These are phyloP conservation scores for Salmacisia buchloeana DNA, from an alignment of 1,284 basidiomycete species.

Conservation along the genomic window DNA sequence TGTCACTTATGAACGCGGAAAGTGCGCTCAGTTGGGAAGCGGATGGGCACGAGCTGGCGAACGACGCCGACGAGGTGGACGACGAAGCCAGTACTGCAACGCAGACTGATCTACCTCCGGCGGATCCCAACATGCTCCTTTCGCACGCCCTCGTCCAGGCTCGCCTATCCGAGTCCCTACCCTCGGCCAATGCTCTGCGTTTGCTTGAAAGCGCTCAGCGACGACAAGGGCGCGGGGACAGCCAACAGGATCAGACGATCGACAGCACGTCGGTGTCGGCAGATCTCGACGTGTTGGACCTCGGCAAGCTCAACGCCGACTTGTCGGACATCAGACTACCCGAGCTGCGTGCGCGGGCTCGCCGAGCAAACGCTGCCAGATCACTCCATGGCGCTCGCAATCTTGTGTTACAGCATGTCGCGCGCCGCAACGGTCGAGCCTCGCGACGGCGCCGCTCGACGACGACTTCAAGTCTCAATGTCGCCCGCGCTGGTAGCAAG, in stretches of 20 bases:
- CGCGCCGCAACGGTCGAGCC: no score
- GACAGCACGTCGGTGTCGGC: background rate
- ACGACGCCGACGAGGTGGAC: slow-evolving; percentile 9
- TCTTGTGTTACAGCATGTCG: no score
- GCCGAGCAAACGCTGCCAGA: no score
- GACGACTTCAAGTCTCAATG: no score
- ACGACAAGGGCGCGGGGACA: slow-evolving; percentile 15
- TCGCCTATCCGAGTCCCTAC: slow-evolving; percentile 32
- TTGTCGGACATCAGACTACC: slow-evolving; percentile 6
- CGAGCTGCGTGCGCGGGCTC: no score
- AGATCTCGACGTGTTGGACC: slow-evolving; percentile 15
- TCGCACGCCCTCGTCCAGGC: slow-evolving; percentile 45
- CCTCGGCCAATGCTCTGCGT: slow-evolving; percentile 35
- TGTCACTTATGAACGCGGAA: background rate
- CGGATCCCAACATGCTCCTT: slow-evolving; percentile 36
- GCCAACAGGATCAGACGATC: slow-evolving; percentile 8
- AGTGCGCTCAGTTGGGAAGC: background rate
- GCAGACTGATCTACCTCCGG: background rate
- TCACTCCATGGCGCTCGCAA: no score
- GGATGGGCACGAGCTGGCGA: background rate
- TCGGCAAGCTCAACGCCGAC: slow-evolving; percentile 23
- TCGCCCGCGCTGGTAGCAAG: no score
- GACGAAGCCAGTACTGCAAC: slow-evolving; percentile 23
- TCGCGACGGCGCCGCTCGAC: no score
- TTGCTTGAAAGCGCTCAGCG: slow-evolving; percentile 30